A percentile compares a stretch with the other conserved stretches of the same genome.
phyloP scores from a whole-genome alignment of 2,329 filamentous ascomycete species.

The Sclerotiophoma versabilis region DNA sequence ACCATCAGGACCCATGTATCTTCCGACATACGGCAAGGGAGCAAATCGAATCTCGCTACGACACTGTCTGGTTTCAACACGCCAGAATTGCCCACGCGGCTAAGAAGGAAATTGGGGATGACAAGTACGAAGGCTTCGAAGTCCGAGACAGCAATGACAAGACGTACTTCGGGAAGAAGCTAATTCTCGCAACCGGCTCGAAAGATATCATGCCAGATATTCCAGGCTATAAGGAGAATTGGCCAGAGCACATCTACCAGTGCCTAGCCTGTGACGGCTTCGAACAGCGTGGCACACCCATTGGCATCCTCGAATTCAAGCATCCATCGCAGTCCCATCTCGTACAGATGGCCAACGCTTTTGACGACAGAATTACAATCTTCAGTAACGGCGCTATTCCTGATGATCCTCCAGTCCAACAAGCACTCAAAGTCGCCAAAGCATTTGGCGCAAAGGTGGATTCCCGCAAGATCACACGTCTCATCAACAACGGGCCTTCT shows the following conservation, averaged over 20 bases:
- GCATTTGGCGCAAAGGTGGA: slow-evolving; percentile 36
- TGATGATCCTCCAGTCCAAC: slow-evolving; percentile 20
- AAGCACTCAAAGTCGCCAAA: slow-evolving; percentile 28
- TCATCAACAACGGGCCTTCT: slow-evolving; percentile 38
- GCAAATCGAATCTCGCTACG: slow-evolving; percentile 48
- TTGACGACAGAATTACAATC: slow-evolving; percentile 39
- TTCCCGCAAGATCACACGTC: slow-evolving; percentile 29
- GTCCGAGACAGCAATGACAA: slow-evolving; percentile 53
- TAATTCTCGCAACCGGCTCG: slow-evolving; percentile 64
- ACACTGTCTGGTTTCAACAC: slow-evolving; percentile 44
- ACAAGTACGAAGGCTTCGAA: slow-evolving; percentile 46
- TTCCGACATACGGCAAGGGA: slow-evolving; percentile 43
- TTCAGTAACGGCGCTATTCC: slow-evolving; percentile 34
- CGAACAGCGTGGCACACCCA: slow-evolving; percentile 59
- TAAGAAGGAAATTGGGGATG: slow-evolving; percentile 30
- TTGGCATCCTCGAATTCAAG: slow-evolving; percentile 36
- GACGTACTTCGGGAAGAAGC: slow-evolving; percentile 58
- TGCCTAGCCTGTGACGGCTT: slow-evolving; percentile 68
- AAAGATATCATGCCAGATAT: slow-evolving; percentile 61
- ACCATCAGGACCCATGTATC: slow-evolving; percentile 36
- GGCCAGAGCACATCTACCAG: slow-evolving; percentile 58
- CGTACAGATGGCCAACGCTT: slow-evolving; percentile 33
- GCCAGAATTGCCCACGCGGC: slow-evolving; percentile 29
- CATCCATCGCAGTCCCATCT: slow-evolving; percentile 33
- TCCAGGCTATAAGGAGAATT: slow-evolving; percentile 62